phyloP scores from a whole-genome alignment of 352 stramenopile species.

The Phytophthora cactorum region DNA sequence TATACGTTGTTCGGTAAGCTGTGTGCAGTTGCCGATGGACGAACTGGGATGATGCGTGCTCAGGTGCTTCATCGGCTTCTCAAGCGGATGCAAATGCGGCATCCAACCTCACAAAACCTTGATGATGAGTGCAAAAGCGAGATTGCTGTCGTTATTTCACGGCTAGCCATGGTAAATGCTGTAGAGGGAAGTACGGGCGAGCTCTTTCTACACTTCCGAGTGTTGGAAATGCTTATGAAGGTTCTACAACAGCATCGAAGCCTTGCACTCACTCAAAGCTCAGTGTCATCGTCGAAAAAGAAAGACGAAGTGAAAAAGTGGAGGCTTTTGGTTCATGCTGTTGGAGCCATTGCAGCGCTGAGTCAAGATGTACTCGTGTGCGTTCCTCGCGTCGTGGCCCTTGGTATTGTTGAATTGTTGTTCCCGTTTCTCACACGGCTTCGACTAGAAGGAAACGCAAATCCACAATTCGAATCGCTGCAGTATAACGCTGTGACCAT shows the following conservation, averaged over 20 bases:
- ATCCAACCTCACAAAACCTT: constrained; percentile 15
- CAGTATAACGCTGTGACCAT: constrained; percentile 61
- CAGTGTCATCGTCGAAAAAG: constrained; percentile 19
- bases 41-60: constrained; percentile 59
- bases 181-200: constrained; percentile 73
- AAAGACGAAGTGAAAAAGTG: constrained; percentile 36
- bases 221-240: constrained; percentile 55
- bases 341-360: constrained; percentile 60
- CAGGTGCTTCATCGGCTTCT: constrained; percentile 72
- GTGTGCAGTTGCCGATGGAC: constrained; percentile 64
- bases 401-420: constrained; percentile 52
- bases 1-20: constrained; percentile 73
- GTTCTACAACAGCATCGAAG: constrained; percentile 30
- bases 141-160: constrained; percentile 61
- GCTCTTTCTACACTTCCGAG: constrained; percentile 71
- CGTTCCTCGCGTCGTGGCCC: constrained; percentile 52
- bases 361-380: constrained; percentile 71
- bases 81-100: constrained; percentile 67
- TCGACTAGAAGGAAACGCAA: constrained; percentile 9
- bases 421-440: constrained; percentile 36
- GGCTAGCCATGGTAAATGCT: constrained; percentile 58
- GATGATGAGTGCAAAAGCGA: constrained; percentile 72
- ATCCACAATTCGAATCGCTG: constrained; percentile 38
- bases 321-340: constrained; percentile 53
- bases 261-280: constrained; percentile 7